A percentile compares a stretch with the other conserved stretches of the same genome.
Evolutionary conservation across 306 rosid genomes (phyloP).

Genomic region (Trifolium dubium): DNA sequence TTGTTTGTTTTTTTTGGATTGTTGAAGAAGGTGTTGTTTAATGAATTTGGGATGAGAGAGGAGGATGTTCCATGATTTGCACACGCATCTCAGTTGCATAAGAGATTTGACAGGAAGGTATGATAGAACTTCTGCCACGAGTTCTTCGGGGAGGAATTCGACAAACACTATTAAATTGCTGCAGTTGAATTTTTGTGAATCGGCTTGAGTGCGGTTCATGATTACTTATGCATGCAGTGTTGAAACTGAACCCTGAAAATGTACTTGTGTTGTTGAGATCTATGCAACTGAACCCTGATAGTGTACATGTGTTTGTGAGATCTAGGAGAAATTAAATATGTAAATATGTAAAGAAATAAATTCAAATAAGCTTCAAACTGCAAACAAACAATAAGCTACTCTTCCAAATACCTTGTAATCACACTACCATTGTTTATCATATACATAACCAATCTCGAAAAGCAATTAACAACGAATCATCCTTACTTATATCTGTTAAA

Average conservation of each 20-base stretch:
- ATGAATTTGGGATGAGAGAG: not conserved
- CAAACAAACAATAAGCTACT: not conserved
- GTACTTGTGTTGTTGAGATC: too few species aligned
- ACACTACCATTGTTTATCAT: not conserved
- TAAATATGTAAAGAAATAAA: not conserved
- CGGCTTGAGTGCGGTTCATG: too few species aligned
- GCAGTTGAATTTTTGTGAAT: not conserved
- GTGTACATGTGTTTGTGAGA: too few species aligned
- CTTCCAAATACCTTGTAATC: not conserved
- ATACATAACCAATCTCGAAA: not conserved
- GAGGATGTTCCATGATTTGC: not conserved
- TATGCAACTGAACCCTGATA: too few species aligned
- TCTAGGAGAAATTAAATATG: too few species aligned
- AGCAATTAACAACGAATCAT: constrained; percentile 6
- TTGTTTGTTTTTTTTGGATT: not conserved
- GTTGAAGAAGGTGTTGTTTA: not conserved
- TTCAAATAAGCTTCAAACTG: not conserved
- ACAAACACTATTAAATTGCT: not conserved
- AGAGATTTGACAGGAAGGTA: not conserved
- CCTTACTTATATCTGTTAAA: not conserved
- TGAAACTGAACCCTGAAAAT: too few species aligned
- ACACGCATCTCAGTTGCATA: not conserved
- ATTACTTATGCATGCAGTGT: too few species aligned
- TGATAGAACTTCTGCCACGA: not conserved
- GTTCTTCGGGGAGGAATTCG: not conserved